Evolutionary conservation across 2,329 filamentous ascomycete genomes (phyloP).

Genomic region (Hirsutella rhossiliensis): DNA sequence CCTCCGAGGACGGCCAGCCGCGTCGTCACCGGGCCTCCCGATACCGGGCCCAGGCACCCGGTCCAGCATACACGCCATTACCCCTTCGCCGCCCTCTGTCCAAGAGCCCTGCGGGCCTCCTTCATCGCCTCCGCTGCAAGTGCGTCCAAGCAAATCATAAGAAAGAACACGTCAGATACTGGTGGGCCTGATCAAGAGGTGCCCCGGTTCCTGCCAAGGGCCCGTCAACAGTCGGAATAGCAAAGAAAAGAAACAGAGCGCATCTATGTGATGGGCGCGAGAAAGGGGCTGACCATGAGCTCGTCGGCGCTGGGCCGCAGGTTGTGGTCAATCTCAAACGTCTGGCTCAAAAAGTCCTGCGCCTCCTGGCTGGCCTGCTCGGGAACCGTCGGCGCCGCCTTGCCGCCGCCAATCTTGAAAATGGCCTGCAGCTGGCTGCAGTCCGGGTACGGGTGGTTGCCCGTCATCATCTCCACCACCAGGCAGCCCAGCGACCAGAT

Average conservation of each 20-base stretch:
- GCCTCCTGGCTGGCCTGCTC: constrained; percentile 78
- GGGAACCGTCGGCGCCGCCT: constrained; percentile 78
- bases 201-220: constrained; percentile 7
- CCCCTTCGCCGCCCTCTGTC: too few species aligned
- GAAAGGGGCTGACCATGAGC: constrained; percentile 70
- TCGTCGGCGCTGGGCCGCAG: constrained; percentile 87
- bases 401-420: constrained; percentile 90
- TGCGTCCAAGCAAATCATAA: too few species aligned
- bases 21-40: too few species aligned
- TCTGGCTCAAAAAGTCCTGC: constrained; percentile 69
- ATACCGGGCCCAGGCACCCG: too few species aligned
- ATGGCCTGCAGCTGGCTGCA: constrained; percentile 96
- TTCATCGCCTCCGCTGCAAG: too few species aligned
- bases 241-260: background rate
- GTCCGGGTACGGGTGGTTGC: constrained; percentile 89
- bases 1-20: too few species aligned
- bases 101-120: too few species aligned
- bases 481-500: constrained; percentile 97
- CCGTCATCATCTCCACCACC: constrained; percentile 98
- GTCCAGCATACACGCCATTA: too few species aligned
- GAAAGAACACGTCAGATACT: too few species aligned
- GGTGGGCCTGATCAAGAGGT: background rate
- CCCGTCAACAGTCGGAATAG: background rate
- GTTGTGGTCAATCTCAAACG: constrained; percentile 93
- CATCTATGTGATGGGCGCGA: constrained; percentile 51